phyloP scores from a whole-genome alignment of 1,284 basidiomycete species.

The Ceraceosorus bombacis region DNA sequence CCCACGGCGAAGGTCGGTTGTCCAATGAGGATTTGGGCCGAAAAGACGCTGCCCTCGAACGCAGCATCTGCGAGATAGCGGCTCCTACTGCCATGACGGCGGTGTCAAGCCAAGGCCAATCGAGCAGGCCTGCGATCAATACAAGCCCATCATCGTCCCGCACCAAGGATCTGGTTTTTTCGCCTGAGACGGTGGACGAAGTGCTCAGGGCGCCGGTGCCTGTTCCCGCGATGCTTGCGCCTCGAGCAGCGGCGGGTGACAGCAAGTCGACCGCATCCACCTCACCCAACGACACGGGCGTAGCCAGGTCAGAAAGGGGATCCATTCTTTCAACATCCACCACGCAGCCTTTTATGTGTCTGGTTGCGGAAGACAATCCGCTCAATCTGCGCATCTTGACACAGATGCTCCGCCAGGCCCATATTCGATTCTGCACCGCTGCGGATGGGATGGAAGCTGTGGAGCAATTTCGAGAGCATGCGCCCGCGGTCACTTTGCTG shows the following conservation, averaged over 20 bases:
- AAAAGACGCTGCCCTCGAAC: not conserved
- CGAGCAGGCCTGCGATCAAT: conserved; percentile 7
- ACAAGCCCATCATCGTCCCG: conserved; percentile 7
- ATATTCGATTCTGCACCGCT: conserved; percentile 28
- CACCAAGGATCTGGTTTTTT: conserved; percentile 16
- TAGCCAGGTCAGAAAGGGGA: no score
- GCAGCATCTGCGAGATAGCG: not conserved
- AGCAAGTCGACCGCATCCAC: no score
- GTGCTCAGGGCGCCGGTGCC: conserved; percentile 19
- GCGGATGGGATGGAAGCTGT: conserved; percentile 32
- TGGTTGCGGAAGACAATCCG: conserved; percentile 43
- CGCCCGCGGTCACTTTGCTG: conserved; percentile 31
- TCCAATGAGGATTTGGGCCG: not conserved
- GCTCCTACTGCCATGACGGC: not conserved
- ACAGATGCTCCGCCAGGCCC: conserved; percentile 22
- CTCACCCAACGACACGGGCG: no score
- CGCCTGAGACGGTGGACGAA: conserved; percentile 19
- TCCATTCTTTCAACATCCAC: no score
- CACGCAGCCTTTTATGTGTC: conserved; percentile 17
- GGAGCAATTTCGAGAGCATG: conserved; percentile 17
- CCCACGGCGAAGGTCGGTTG: not conserved
- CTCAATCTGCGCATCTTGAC: conserved; percentile 36
- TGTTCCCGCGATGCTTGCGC: conserved; percentile 1
- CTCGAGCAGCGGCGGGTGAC: not conserved
- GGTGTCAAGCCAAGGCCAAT: conserved; percentile 7